Conservation (phyloP, 2,329 filamentous ascomycete genomes). For the Sclerotinia subarctica region DNA sequence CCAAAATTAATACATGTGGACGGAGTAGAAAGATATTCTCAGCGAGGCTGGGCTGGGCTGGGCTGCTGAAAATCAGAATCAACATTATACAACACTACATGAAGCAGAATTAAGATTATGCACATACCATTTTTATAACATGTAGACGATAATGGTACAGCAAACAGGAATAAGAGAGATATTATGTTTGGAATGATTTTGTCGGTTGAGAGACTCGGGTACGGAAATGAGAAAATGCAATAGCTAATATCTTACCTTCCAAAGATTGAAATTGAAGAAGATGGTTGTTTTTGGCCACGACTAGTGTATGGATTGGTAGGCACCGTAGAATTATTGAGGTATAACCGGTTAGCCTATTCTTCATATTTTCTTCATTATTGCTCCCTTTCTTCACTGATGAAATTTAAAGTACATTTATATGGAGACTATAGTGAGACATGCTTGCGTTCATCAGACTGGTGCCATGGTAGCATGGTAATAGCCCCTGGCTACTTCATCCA, state of each 20-base stretch:
- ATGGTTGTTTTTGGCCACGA: constrained; percentile 12
- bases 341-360: not conserved
- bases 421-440: constrained; percentile 9
- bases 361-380: not conserved
- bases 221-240: constrained; percentile 7
- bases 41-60: constrained; percentile 4
- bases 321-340: not conserved
- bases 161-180: constrained; percentile 11
- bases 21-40: not conserved
- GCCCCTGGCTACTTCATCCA: constrained; percentile 1
- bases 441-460: constrained; percentile 13
- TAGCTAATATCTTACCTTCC: not conserved
- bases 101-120: constrained; percentile 17
- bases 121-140: constrained; percentile 18
- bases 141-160: not conserved
- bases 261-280: not conserved
- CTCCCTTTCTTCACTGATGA: not conserved
- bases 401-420: constrained; percentile 3
- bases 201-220: constrained; percentile 10
- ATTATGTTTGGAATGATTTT: not conserved
- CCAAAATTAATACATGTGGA: not conserved
- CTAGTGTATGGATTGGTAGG: not conserved
- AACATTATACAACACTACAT: not conserved
- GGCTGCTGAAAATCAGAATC: not conserved
- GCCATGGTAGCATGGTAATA: not conserved